Base-by-base conservation (phyloP, 148 eudicot genomes). In the Chenopodium suecicum region DNA sequence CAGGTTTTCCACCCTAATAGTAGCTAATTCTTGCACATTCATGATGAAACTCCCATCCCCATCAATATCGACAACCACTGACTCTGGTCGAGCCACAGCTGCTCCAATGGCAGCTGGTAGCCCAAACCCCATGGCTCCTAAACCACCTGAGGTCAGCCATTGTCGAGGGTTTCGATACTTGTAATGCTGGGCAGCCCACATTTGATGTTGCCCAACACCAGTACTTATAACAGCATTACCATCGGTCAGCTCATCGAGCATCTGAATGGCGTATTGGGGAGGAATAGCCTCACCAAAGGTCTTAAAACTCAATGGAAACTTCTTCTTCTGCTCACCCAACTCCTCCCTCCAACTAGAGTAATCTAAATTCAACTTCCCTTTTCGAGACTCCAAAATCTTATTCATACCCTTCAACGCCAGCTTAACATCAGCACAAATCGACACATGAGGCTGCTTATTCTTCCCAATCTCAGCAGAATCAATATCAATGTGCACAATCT, bases 101-200 rank as follows among this genome's bases (percentile, higher is more conserved):
- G 98, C 98, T n/a, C 98, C 98, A 20, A 94, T 91, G 12, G 98
- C 96, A 47, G 98, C 98, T 23, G 98, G 98, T 66, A 94, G 89
- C 23, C 98, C 98, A 71, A 94, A 94, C 0, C 98, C 98, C 98
- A 94, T 94, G 1, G 98, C 98, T 17, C 98, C 98, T 32, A 94
- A 80, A 9, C 98, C 98, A 72, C 90, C 89, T 0, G 98, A 94
- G 34, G 98, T 91, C 86, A 94, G 75, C 98, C 98, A 94, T 48
- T 94, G 96, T 27, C 98, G 86, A 66, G 98, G 94, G 60, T 82
- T 82, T 7, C 88, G 89, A 75, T 94, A 94, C 82, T 92, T 94
- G 81, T 91, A 92, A 75, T 72, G 84, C 70, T 94, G 98, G 0
- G 97, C 98, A 19, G 97, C 90, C 98, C 98, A 94, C 97, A 94